phyloP scores from a whole-genome alignment of 2,329 filamentous ascomycete genomes.

The Neofusicoccum parvum region DNA sequence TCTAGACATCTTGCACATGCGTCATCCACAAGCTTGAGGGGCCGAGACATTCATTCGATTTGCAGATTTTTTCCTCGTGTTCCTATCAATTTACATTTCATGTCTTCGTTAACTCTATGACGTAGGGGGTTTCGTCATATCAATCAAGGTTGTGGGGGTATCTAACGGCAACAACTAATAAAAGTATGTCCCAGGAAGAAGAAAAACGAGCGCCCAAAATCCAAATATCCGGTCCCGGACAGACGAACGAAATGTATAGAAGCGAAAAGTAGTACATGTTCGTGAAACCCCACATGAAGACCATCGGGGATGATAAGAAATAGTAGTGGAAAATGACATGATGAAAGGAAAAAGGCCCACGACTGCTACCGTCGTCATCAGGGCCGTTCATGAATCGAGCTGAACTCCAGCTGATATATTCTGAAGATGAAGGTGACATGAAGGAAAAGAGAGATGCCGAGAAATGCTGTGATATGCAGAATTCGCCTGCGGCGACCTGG shows the following conservation, averaged over 20 bases:
- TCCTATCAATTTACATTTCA: neutral
- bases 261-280: no score
- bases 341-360: neutral
- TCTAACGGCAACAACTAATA: neutral
- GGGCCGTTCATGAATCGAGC: no score
- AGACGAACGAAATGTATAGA: no score
- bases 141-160: neutral
- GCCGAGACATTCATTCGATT: neutral
- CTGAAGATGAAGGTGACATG: no score
- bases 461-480: neutral
- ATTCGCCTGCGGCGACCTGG: neutral
- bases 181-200: neutral
- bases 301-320: neutral
- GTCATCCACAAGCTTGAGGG: neutral
- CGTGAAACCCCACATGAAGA: no score
- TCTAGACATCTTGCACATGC: no score
- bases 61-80: neutral
- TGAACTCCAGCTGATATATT: no score
- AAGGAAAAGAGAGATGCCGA: neutral
- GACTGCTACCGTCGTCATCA: neutral
- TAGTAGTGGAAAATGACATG: neutral
- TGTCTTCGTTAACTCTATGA: constrained; percentile 1
- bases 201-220: neutral
- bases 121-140: neutral
- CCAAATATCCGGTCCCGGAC: no score